Percentiles rank a stretch among this genome's conserved stretches.
phyloP scores from a whole-genome alignment of 768 basidiomycete species.

The Xerocomellus intermedius region DNA sequence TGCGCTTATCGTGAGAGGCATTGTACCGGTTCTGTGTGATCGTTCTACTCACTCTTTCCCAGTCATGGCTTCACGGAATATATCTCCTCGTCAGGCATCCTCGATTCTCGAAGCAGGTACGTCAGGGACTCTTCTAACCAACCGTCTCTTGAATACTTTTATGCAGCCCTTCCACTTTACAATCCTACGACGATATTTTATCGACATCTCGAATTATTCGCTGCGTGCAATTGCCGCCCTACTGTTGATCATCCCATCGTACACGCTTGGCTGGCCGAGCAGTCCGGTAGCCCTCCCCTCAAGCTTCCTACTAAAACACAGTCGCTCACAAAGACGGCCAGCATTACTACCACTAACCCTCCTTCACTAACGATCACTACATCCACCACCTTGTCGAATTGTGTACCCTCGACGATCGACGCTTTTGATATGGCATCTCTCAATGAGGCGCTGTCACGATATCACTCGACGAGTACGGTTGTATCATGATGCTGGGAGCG shows the following conservation, averaged over 20 bases:
- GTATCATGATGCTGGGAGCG: slow-evolving; percentile 7
- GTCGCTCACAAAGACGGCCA: slow-evolving; percentile 5
- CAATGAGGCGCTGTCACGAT: slow-evolving; percentile 28
- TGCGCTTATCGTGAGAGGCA: slow-evolving; percentile 49
- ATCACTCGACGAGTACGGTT: slow-evolving; percentile 13
- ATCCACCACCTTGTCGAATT: slow-evolving; percentile 4
- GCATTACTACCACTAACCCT: background rate
- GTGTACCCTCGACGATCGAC: slow-evolving; percentile 11
- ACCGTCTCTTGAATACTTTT: background rate
- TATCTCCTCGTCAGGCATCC: slow-evolving; percentile 41
- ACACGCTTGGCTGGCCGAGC: slow-evolving; percentile 38
- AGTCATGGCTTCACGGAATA: slow-evolving; percentile 49
- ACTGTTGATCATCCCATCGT: slow-evolving; percentile 40
- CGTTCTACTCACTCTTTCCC: background rate
- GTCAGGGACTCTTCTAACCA: background rate
- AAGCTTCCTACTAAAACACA: slow-evolving; percentile 15
- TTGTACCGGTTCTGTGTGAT: background rate
- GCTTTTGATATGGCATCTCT: slow-evolving; percentile 26
- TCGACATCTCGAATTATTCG: slow-evolving; percentile 47
- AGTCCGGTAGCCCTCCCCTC: slow-evolving; percentile 16
- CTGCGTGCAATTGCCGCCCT: slow-evolving; percentile 41
- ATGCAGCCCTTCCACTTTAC: slow-evolving; percentile 52
- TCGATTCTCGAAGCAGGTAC: slow-evolving; percentile 43
- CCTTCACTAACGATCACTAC: slow-evolving; percentile 15
- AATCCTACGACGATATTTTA: slow-evolving; percentile 47